Evolutionary conservation across 2,329 filamentous ascomycete genomes (phyloP).

Genomic region (Blastomyces percursus): DNA sequence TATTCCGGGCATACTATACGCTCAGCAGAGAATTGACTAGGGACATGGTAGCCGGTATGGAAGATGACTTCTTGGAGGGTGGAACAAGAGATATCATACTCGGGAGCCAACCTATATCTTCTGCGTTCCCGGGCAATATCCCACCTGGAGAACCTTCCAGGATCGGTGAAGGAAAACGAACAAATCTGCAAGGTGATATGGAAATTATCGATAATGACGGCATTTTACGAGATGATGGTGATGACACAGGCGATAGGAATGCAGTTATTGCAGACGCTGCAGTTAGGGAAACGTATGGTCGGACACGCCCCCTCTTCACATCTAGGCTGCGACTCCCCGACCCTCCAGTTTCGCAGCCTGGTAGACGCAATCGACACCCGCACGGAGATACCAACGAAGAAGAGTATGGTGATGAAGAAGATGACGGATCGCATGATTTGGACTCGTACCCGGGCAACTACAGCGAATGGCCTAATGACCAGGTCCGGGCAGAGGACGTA

Average conservation of each 20-base stretch:
- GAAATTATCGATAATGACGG: slow-evolving; percentile 51
- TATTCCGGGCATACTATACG: slow-evolving; percentile 87
- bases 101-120: slow-evolving; percentile 65
- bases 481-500: slow-evolving; percentile 32
- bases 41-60: slow-evolving; percentile 67
- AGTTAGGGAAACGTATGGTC: slow-evolving; percentile 27
- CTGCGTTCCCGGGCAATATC: slow-evolving; percentile 61
- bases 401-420: slow-evolving; percentile 17
- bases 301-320: slow-evolving; percentile 15
- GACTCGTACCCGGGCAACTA: slow-evolving; percentile 20
- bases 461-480: slow-evolving; percentile 30
- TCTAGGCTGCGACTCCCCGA: slow-evolving; percentile 13
- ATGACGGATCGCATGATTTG: slow-evolving; percentile 9
- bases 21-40: slow-evolving; percentile 81
- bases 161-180: slow-evolving; percentile 56
- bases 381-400: slow-evolving; percentile 9
- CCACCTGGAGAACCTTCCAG: slow-evolving; percentile 52
- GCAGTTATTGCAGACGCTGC: slow-evolving; percentile 46
- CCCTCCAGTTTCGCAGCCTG: slow-evolving; percentile 5
- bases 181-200: slow-evolving; percentile 52
- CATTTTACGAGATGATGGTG: slow-evolving; percentile 49
- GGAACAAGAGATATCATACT: slow-evolving; percentile 67
- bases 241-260: slow-evolving; percentile 51
- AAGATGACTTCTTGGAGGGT: slow-evolving; percentile 65
- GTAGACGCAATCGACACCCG: slow-evolving; percentile 5